Evolutionary conservation across 2,329 filamentous ascomycete genomes (phyloP).

Genomic region (Alternaria rosae): DNA sequence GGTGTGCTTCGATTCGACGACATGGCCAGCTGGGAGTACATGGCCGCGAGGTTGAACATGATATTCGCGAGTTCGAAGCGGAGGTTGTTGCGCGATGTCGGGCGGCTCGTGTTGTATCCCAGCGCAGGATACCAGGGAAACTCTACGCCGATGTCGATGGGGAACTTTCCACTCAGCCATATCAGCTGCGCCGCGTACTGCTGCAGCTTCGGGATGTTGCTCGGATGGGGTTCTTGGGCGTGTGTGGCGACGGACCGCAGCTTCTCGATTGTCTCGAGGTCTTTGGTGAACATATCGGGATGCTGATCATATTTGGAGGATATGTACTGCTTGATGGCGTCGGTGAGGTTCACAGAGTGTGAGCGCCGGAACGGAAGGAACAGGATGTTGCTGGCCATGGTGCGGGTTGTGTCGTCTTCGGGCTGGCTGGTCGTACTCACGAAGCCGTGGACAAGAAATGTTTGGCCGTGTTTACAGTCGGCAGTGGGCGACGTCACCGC

Average conservation of each 20-base stretch:
- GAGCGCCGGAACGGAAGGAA: constrained; percentile 89
- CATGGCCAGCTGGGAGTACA: constrained; percentile 92
- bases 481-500: constrained; percentile 35
- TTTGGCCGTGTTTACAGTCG: constrained; percentile 24
- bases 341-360: constrained; percentile 76
- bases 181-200: constrained; percentile 90
- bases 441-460: constrained; percentile 32
- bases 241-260: constrained; percentile 87
- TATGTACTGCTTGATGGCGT: constrained; percentile 92
- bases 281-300: constrained; percentile 92
- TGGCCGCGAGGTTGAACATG: constrained; percentile 88
- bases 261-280: constrained; percentile 85
- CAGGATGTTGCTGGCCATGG: constrained; percentile 65
- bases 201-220: constrained; percentile 86
- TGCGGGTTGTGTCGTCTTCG: neutral
- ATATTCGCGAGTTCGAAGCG: constrained; percentile 90
- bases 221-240: constrained; percentile 85
- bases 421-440: constrained; percentile 20
- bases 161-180: constrained; percentile 95
- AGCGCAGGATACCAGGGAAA: constrained; percentile 96
- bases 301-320: constrained; percentile 98
- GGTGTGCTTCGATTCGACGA: constrained; percentile 77
- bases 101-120: constrained; percentile 84
- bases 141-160: constrained; percentile 92
- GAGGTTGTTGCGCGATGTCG: constrained; percentile 71